Base-by-base conservation (phyloP, 169 alveolate species). In the Cyclospora cayetanensis region DNA sequence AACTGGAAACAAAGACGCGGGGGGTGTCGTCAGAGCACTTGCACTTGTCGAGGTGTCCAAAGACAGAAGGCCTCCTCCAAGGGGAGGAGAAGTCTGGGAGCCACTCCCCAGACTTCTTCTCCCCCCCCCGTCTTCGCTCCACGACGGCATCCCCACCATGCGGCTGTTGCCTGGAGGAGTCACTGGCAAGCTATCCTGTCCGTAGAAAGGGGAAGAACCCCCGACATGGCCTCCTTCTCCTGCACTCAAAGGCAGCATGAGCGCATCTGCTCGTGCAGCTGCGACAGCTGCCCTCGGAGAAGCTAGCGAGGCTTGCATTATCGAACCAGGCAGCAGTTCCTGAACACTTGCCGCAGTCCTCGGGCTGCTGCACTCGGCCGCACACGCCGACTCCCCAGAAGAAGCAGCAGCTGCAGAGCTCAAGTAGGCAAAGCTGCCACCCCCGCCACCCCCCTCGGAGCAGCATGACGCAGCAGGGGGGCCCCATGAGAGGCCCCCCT, bases 351-450 rank as follows among this genome's bases (percentile, higher is more conserved):
- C 42, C 2, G 34, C 42, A 5, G 42, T 7, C 60, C 41, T 29
- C 31, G 60, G 11, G 29, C 68, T 27, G 63, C 85, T 74, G 85
- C 85, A 41, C 39, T 29, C 39, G 1, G 35, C 65, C 31, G 20
- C 34, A 7, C 84, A 72, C 1, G 35, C 84, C 84, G 63, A 34
- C 31, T 72, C 41, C 20, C 55, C 66, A 27, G 87, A 35, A 43
- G 86, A 37, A 25, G 68, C 68, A 20, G 87, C 87, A 27, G 68
- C 46, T n/a, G 87, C 43, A 31, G 87, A 27, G 50, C 87, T 68
- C 66, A 77, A 29, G 34, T 42, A 77, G 35, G 70, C 87, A 35
- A 27, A 77, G 20, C 70, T 18, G 43, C 70, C 29, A 11, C 87
- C 87, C 29, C 70, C n/a, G 43, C 70, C 29, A 11, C 87, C 87